A percentile compares a stretch with the other conserved stretches of the same genome.
phyloP scores from a whole-genome alignment of 1,139 yeast species.

The Debaryomyces subglobosus region DNA sequence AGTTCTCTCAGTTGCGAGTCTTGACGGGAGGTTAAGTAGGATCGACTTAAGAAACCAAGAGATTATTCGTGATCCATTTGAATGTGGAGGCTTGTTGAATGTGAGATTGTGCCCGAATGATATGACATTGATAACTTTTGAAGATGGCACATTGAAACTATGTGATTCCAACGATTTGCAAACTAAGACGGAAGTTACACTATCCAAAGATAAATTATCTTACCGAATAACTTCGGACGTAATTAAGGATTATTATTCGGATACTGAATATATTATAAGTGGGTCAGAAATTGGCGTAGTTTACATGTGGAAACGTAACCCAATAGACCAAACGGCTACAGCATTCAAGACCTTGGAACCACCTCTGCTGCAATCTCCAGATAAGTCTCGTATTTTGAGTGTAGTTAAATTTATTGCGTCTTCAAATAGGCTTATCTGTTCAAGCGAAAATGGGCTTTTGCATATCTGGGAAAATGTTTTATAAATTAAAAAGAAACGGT shows the following conservation, averaged over 20 bases:
- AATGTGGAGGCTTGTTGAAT: slow-evolving; percentile 11
- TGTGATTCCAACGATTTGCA: slow-evolving; percentile 9
- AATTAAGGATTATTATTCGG: slow-evolving; percentile 13
- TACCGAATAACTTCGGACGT: slow-evolving; percentile 14
- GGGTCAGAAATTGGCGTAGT: slow-evolving; percentile 19
- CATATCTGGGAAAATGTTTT: slow-evolving; percentile 28
- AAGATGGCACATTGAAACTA: slow-evolving; percentile 16
- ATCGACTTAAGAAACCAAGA: slow-evolving; percentile 31
- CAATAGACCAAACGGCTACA: neutral
- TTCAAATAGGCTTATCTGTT: slow-evolving; percentile 21
- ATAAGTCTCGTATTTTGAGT: slow-evolving; percentile 14
- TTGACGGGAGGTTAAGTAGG: slow-evolving; percentile 30
- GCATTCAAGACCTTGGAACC: neutral
- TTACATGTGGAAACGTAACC: slow-evolving; percentile 13
- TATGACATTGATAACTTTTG: slow-evolving; percentile 15
- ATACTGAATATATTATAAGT: slow-evolving; percentile 14
- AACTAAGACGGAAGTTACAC: neutral
- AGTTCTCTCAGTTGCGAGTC: slow-evolving; percentile 26
- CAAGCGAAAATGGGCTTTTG: slow-evolving; percentile 25
- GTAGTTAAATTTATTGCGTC: slow-evolving; percentile 16
- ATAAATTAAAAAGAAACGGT: slow-evolving; percentile 4
- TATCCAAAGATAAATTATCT: slow-evolving; percentile 1
- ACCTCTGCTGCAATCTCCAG: neutral
- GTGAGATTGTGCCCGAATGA: slow-evolving; percentile 9
- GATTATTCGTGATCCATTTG: slow-evolving; percentile 19